Percentiles rank a stretch among this genome's conserved stretches.
Conservation (phyloP, 306 rosid genomes). For the Senna siamea region DNA sequence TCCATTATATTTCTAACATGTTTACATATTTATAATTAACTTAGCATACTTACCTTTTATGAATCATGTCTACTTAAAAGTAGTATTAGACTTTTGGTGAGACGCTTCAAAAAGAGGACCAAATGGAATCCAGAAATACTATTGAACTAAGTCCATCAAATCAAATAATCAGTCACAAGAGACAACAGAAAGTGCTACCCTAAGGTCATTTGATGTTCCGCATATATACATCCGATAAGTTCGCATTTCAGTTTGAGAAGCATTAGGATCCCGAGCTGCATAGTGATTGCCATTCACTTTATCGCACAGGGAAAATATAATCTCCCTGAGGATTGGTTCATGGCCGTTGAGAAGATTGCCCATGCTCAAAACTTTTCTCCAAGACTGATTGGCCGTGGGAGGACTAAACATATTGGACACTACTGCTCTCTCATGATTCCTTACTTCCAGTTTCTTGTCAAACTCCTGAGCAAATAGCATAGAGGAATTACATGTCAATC, state of each 20-base stretch:
- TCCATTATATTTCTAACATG: no score
- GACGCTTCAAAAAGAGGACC: not conserved
- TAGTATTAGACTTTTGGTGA: not conserved
- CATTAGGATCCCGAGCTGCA: slow-evolving; percentile 54
- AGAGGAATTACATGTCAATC: slow-evolving; percentile 38
- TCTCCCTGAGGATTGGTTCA: slow-evolving; percentile 87
- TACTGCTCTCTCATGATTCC: slow-evolving; percentile 62
- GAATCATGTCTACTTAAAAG: not conserved
- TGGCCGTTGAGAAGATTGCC: slow-evolving; percentile 99
- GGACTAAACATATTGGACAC: slow-evolving; percentile 79
- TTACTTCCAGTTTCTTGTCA: slow-evolving; percentile 65
- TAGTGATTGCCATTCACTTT: slow-evolving; percentile 75
- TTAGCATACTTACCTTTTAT: no score
- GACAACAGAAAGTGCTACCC: slow-evolving; percentile 85
- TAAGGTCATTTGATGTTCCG: slow-evolving; percentile 90
- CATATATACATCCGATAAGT: slow-evolving; percentile 86
- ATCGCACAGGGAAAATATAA: slow-evolving; percentile 71
- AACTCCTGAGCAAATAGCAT: slow-evolving; percentile 55
- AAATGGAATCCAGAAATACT: not conserved
- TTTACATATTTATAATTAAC: no score
- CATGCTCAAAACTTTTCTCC: slow-evolving; percentile 97
- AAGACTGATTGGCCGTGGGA: slow-evolving; percentile 91
- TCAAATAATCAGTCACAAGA: slow-evolving; percentile 39
- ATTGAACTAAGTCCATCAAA: slow-evolving; percentile 12
- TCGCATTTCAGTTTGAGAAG: slow-evolving; percentile 68